phyloP scores from a whole-genome alignment of 371 early-diverging fungal genomes.

The Lichtheimia corymbifera region DNA sequence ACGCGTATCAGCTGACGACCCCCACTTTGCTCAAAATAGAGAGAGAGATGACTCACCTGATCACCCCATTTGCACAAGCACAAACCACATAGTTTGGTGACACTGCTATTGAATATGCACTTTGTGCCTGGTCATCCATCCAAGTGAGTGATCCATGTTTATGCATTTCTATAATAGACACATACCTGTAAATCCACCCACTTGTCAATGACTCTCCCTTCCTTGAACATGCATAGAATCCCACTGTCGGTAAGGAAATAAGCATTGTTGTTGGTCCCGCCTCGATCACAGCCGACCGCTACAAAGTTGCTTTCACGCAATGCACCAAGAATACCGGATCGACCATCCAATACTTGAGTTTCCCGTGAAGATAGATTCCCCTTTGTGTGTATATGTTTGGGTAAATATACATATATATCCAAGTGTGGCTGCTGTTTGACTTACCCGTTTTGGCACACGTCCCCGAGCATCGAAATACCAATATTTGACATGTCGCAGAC shows the following conservation, averaged over 20 bases:
- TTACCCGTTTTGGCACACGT: slow-evolving; percentile 43
- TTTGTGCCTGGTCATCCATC: slow-evolving; percentile 43
- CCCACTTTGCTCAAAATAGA: background rate
- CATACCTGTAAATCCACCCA: slow-evolving; percentile 79
- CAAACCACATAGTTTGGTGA: slow-evolving; percentile 67
- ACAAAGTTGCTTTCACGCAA: slow-evolving; percentile 74
- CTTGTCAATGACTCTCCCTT: slow-evolving; percentile 68
- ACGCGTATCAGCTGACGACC: too few species aligned
- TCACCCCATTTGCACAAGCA: slow-evolving; percentile 73
- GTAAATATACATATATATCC: too few species aligned
- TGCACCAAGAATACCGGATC: slow-evolving; percentile 68
- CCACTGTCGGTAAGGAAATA: slow-evolving; percentile 74
- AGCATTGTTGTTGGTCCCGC: slow-evolving; percentile 43
- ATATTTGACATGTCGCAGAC: slow-evolving; percentile 78
- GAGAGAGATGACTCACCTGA: slow-evolving; percentile 43
- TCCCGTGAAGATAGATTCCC: slow-evolving; percentile 38
- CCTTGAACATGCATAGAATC: slow-evolving; percentile 68
- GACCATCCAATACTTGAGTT: slow-evolving; percentile 72
- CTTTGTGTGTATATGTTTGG: slow-evolving; percentile 6
- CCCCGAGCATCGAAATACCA: slow-evolving; percentile 72
- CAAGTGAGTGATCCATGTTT: background rate
- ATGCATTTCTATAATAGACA: background rate
- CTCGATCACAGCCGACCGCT: slow-evolving; percentile 60
- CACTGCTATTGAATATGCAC: slow-evolving; percentile 67
- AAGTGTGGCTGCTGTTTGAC: background rate